phyloP scores from a whole-genome alignment of 1,284 basidiomycete species.

The Neolentinus lepideus region DNA sequence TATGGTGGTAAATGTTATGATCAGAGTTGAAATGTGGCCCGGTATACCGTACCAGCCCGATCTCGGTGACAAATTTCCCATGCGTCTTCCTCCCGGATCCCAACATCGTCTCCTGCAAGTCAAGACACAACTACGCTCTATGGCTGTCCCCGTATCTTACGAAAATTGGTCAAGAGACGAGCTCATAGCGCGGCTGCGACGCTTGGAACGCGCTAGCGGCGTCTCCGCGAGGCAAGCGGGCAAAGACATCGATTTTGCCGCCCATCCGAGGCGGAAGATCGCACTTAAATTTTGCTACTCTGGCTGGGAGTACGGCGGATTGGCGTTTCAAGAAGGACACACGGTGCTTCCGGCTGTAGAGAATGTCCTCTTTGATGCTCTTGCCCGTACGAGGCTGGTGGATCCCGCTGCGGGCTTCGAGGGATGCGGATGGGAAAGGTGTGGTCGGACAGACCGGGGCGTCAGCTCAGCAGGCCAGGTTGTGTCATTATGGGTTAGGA shows the following conservation, averaged over 20 bases:
- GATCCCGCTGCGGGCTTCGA: conserved; percentile 72
- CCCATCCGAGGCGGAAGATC: conserved; percentile 78
- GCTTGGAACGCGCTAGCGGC: conserved; percentile 34
- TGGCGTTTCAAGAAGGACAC: conserved; percentile 71
- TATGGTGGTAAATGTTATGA: too few species aligned
- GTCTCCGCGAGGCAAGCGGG: conserved; percentile 8
- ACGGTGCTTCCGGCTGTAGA: conserved; percentile 88
- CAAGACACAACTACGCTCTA: background rate
- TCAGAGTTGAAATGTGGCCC: too few species aligned
- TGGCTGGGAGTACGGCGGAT: conserved; percentile 87
- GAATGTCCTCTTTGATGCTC: conserved; percentile 77
- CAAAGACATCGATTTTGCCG: conserved; percentile 55
- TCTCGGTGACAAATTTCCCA: background rate
- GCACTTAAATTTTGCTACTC: conserved; percentile 91
- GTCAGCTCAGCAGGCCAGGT: conserved; percentile 96
- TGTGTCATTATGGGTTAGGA: conserved; percentile 85
- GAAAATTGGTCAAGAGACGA: conserved; percentile 59
- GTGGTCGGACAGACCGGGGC: conserved; percentile 92
- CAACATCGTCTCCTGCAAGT: background rate
- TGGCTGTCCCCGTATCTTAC: conserved; percentile 25
- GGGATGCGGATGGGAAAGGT: conserved; percentile 85
- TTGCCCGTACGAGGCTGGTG: conserved; percentile 71
- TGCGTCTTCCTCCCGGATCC: background rate
- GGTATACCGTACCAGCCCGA: too few species aligned
- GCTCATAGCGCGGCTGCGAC: conserved; percentile 52